These are phyloP conservation scores for Ganoderma sinense DNA, from an alignment of 1,284 basidiomycete genomes.

Conservation along the genomic window DNA sequence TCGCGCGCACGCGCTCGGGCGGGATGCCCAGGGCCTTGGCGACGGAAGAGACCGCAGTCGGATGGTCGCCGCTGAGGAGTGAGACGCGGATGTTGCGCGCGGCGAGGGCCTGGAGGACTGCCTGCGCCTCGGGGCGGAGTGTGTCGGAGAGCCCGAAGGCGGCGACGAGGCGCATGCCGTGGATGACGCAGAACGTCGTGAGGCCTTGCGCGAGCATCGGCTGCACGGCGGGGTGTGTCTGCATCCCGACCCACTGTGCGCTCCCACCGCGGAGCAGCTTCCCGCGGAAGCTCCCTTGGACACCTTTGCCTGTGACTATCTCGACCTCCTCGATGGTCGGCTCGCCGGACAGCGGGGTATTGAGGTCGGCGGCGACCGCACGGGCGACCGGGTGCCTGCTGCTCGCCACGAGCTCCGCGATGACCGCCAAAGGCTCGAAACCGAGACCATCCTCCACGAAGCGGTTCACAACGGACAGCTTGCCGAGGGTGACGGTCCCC, in stretches of 20 bases:
- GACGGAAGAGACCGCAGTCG: conserved; percentile 56
- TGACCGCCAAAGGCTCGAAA: conserved; percentile 30
- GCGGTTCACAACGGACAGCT: conserved; percentile 41
- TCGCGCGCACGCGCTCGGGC: conserved; percentile 50
- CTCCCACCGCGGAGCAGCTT: conserved; percentile 44
- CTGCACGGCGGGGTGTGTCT: conserved; percentile 32
- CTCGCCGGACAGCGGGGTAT: background rate
- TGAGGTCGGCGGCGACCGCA: conserved; percentile 38
- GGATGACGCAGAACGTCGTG: conserved; percentile 47
- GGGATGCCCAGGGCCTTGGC: conserved; percentile 50
- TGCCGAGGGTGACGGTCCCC: conserved; percentile 50
- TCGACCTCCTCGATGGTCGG: conserved; percentile 33
- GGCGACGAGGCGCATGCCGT: conserved; percentile 42
- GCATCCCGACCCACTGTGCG: conserved; percentile 41
- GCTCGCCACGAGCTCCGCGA: conserved; percentile 35
- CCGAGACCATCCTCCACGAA: conserved; percentile 31
- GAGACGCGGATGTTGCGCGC: conserved; percentile 49
- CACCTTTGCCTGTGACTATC: conserved; percentile 46
- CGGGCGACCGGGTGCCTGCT: conserved; percentile 46
- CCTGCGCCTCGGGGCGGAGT: conserved; percentile 51
- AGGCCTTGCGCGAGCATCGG: conserved; percentile 37
- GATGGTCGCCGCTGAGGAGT: conserved; percentile 64
- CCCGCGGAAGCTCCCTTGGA: conserved; percentile 40
- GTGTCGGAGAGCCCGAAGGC: conserved; percentile 58
- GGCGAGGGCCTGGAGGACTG: conserved; percentile 48